A percentile compares a stretch with the other conserved stretches of the same genome.
phyloP scores from a whole-genome alignment of 2,329 filamentous ascomycete genomes.

The Fusarium tuaranense region DNA sequence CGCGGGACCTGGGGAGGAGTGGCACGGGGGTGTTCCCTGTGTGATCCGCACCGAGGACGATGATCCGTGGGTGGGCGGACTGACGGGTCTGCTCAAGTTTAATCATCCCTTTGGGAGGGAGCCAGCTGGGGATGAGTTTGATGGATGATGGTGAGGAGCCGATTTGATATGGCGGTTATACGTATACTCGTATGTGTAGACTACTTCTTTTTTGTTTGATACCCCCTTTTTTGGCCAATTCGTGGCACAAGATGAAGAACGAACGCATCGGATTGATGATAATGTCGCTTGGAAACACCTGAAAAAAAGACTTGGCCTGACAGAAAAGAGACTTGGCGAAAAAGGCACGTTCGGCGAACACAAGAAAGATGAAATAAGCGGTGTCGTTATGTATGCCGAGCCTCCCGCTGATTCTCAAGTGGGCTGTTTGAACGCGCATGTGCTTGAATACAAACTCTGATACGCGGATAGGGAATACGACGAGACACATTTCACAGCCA shows the following conservation, averaged over 20 bases:
- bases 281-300: neutral
- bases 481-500: neutral
- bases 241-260: neutral
- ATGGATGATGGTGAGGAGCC: constrained; percentile 33
- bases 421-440: neutral
- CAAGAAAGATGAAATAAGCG: neutral
- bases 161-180: neutral
- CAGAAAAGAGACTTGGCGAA: neutral
- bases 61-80: constrained; percentile 95
- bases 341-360: neutral
- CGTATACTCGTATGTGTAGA: constrained; percentile 5
- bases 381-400: constrained; percentile 1
- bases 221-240: constrained; percentile 20
- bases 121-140: constrained; percentile 46
- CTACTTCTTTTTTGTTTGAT: constrained; percentile 20
- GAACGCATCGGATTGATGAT: neutral
- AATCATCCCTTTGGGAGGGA: constrained; percentile 89
- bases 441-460: neutral
- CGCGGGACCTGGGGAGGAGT: constrained; percentile 57
- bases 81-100: constrained; percentile 95
- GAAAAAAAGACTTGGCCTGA: neutral
- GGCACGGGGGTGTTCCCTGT: constrained; percentile 88
- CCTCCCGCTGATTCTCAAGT: neutral
- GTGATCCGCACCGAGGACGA: constrained; percentile 83
- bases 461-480: neutral